A percentile compares a stretch with the other conserved stretches of the same genome.
Conservation (phyloP, 2,329 filamentous ascomycete genomes). For the Lachnellula cervina region DNA sequence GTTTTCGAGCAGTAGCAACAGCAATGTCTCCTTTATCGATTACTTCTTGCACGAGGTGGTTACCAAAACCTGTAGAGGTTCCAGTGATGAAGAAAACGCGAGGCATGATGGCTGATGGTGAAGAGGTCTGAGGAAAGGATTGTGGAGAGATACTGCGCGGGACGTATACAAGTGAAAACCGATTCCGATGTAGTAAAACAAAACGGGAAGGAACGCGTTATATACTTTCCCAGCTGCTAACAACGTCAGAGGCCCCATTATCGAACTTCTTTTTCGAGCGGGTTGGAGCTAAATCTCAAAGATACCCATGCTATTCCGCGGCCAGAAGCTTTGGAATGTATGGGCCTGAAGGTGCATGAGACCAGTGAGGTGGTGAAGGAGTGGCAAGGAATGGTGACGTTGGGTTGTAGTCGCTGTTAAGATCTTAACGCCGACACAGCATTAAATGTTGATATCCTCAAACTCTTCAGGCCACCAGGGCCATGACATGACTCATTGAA, state of each 20-base stretch:
- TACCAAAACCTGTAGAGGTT: slow-evolving; percentile 44
- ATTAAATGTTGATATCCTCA: no score
- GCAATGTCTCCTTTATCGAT: slow-evolving; percentile 40
- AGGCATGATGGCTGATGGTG: slow-evolving; percentile 19
- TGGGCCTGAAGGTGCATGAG: no score
- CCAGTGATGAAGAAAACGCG: slow-evolving; percentile 46
- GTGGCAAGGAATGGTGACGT: no score
- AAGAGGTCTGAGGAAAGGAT: neutral
- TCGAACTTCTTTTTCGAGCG: neutral
- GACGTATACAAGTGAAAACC: no score
- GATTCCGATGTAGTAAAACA: no score
- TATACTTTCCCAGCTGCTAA: neutral
- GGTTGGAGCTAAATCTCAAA: neutral
- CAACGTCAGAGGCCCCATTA: neutral
- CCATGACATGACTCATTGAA: no score
- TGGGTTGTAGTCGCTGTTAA: no score
- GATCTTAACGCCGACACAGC: no score
- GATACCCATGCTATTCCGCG: no score
- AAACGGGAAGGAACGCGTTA: neutral
- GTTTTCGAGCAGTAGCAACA: slow-evolving; percentile 42
- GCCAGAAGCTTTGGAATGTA: no score
- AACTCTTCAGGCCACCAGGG: no score
- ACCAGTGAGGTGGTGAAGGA: no score
- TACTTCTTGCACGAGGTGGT: slow-evolving; percentile 35
- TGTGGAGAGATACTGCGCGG: neutral